These are phyloP conservation scores for Cucurbita moschata DNA, from an alignment of 306 rosid species.

Conservation along the genomic window DNA sequence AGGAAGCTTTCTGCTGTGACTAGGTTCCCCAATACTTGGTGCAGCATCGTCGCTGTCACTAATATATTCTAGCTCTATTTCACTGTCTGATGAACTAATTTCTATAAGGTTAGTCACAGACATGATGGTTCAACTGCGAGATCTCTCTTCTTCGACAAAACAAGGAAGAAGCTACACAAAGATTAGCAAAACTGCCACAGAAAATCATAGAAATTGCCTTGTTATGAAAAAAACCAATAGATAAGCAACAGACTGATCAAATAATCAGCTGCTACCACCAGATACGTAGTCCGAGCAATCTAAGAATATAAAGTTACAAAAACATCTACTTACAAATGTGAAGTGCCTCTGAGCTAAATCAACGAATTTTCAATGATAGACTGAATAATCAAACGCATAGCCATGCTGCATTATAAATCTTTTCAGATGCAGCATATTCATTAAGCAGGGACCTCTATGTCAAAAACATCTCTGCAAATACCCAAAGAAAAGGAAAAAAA, in stretches of 20 bases:
- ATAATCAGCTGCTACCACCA: neutral
- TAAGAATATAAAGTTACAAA: conserved; percentile 26
- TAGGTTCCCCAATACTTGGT: conserved; percentile 1
- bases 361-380: conserved; percentile 17
- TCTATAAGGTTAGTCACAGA: conserved; percentile 25
- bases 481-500: neutral
- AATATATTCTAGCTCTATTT: conserved; percentile 36
- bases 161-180: conserved; percentile 20
- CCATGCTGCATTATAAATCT: conserved; percentile 19
- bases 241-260: conserved; percentile 3
- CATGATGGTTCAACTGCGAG: conserved; percentile 24
- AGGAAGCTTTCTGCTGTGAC: conserved; percentile 41
- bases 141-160: conserved; percentile 18
- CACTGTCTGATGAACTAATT: conserved; percentile 85
- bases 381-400: conserved; percentile 33
- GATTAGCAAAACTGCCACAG: conserved; percentile 32
- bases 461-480: neutral
- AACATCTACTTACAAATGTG: conserved; percentile 27
- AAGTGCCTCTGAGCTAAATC: conserved; percentile 25
- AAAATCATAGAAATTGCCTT: conserved; percentile 10
- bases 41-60: conserved; percentile 6
- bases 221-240: conserved; percentile 1
- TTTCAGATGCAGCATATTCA: conserved; percentile 10
- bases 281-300: conserved; percentile 22
- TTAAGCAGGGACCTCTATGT: conserved; percentile 4